Base-by-base conservation (phyloP, 2,329 filamentous ascomycete species). In the Byssochlamys sp. region DNA sequence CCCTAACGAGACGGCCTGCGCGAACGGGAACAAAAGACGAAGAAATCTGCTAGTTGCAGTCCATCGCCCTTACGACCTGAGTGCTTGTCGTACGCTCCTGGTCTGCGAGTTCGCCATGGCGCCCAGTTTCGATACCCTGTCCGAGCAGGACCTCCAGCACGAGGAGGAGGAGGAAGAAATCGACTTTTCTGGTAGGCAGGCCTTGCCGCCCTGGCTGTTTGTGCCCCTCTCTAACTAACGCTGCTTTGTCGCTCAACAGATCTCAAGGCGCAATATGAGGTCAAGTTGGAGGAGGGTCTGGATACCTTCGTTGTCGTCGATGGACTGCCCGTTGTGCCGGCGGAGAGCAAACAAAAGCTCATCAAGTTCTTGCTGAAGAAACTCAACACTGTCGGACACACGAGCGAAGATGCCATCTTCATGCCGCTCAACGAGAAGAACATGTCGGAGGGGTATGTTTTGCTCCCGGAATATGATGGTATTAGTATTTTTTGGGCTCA, bases 291-390 rank as follows among this genome's bases (percentile, higher is more conserved):
- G 75, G 90, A 95, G 75, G 94, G 94, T 59, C 88, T 96, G 68
- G 94, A 99, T 73, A 88, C 91, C 63, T 99, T 99, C 71, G 89
- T 99, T 63, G 91, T 97, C 61, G 84, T 97, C 72, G 94, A 99
- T 75, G 94, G 94, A 64, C 84, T 99, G 50, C 94, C 94, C 64
- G 80, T 88, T 63, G 92, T 99, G 63, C 90, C 81, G 59, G 90
- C 91, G 74, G 92, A 94, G 54, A 91, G 89, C 80, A 92, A 91
- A 80, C 85, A 89, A 60, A 97, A 96, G 81, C 85, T 99, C 61
- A 81, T 96, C 75, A 97, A 97, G 78, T 97, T 97, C 77, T 80
- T 99, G 77, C 79, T 95, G 75, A 90, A 91, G 79, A 96, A 95
- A 81, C 80, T 99, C 67, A 91, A 88, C 77, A 81, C 85, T 60